A percentile compares a stretch with the other conserved stretches of the same genome.
phyloP scores from a whole-genome alignment of 2,329 filamentous ascomycete genomes.

The Aspergillus jensenii region DNA sequence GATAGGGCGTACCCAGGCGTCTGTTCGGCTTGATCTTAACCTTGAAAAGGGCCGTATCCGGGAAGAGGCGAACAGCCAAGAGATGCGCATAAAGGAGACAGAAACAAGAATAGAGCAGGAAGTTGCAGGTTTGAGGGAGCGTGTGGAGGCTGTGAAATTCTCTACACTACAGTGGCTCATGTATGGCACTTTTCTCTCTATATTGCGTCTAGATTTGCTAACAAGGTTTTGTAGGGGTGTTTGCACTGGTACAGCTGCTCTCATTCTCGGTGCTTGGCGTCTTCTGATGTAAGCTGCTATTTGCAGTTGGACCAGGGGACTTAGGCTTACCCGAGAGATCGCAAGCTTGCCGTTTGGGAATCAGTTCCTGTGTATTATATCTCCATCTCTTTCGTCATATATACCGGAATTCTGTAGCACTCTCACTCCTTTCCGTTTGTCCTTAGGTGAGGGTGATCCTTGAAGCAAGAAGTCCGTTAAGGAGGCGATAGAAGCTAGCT shows the following conservation, averaged over 20 bases:
- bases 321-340: too few species aligned
- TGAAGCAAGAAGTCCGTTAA: neutral
- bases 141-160: conserved; percentile 96
- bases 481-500: neutral
- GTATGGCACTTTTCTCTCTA: conserved; percentile 55
- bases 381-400: neutral
- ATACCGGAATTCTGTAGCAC: neutral
- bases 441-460: neutral
- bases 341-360: neutral
- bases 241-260: conserved; percentile 64
- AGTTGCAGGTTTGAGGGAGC: conserved; percentile 83
- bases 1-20: conserved; percentile 90
- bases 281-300: conserved; percentile 56
- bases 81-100: conserved; percentile 98
- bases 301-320: neutral
- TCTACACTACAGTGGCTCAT: conserved; percentile 97
- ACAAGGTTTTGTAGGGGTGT: conserved; percentile 53
- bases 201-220: conserved; percentile 19
- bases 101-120: conserved; percentile 99
- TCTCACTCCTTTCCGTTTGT: neutral
- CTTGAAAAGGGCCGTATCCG: conserved; percentile 94
- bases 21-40: conserved; percentile 88
- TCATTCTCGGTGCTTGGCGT: conserved; percentile 68
- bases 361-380: neutral
- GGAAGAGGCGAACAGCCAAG: conserved; percentile 93